Percentiles rank a stretch among this genome's conserved stretches.
These are phyloP conservation scores for Dipteronia sinensis DNA, from an alignment of 345 rosid species.

Conservation along the genomic window DNA sequence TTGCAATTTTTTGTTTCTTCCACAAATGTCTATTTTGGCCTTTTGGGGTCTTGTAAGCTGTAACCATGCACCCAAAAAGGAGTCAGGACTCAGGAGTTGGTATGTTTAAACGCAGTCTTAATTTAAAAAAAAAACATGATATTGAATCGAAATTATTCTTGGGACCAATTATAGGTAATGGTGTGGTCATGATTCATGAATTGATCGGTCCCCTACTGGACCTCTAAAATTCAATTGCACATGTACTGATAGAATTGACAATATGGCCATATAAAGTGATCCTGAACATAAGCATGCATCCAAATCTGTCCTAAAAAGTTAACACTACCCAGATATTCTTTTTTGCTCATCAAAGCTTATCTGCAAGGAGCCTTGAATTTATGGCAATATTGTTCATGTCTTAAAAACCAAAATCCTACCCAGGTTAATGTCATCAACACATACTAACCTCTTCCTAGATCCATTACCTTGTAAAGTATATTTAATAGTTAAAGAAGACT, in stretches of 20 bases:
- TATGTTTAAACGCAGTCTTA: no score
- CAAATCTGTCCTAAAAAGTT: no score
- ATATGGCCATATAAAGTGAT: not conserved
- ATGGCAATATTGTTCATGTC: not conserved
- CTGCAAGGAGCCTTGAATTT: not conserved
- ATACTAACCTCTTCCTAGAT: not conserved
- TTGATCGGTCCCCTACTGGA: not conserved
- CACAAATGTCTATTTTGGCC: no score
- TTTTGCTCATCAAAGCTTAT: not conserved
- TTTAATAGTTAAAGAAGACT: no score
- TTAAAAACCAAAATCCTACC: not conserved
- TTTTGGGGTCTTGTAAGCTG: no score
- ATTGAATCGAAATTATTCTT: not conserved
- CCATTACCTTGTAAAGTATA: not conserved
- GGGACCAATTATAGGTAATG: not conserved
- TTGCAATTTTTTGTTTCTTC: no score
- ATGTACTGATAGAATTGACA: no score
- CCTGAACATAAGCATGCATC: not conserved
- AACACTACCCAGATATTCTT: not conserved
- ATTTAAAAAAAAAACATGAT: no score
- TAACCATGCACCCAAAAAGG: no score
- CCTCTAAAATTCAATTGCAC: not conserved
- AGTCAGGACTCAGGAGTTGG: no score
- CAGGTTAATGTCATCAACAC: not conserved
- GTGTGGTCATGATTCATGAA: not conserved